phyloP scores from a whole-genome alignment of 441 rosid genomes.

The Erysimum cheiri region DNA sequence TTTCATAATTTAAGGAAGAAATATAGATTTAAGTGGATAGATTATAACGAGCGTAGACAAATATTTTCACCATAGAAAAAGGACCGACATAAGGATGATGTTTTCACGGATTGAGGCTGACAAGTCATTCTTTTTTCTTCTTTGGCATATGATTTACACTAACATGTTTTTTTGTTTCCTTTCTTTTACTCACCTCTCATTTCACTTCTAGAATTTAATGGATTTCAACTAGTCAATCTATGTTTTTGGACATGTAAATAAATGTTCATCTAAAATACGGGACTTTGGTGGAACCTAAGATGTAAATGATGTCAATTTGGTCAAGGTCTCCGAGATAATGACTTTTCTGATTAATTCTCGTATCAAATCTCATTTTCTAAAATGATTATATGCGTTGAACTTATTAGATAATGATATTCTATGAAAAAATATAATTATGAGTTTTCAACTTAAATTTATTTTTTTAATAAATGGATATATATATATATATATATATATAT shows the following conservation, averaged over 20 bases:
- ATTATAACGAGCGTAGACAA: conserved; percentile 33
- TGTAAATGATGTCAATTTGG: too few relatives aligned
- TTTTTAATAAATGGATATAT: too few relatives aligned
- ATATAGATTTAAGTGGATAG: conserved; percentile 15
- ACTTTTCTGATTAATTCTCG: too few relatives aligned
- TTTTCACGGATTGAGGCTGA: conserved; percentile 29
- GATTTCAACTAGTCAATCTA: background rate
- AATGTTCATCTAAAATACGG: background rate
- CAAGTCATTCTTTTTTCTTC: conserved; percentile 12
- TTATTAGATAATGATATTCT: too few relatives aligned
- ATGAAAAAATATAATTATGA: too few relatives aligned
- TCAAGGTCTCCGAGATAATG: background rate
- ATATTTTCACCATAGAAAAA: conserved; percentile 31
- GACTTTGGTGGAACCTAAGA: conserved; percentile 8
- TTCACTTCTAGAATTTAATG: conserved; percentile 7
- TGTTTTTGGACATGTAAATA: background rate
- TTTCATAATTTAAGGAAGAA: background rate
- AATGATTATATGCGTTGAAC: too few relatives aligned
- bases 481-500: too few relatives aligned
- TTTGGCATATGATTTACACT: conserved; percentile 21
- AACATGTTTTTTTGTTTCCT: background rate
- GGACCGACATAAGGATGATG: conserved; percentile 39
- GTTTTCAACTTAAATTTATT: background rate
- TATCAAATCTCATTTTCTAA: too few relatives aligned
- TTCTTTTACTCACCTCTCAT: background rate